Conservation (phyloP, 768 basidiomycete genomes). For the Lentinus tigrinus region DNA sequence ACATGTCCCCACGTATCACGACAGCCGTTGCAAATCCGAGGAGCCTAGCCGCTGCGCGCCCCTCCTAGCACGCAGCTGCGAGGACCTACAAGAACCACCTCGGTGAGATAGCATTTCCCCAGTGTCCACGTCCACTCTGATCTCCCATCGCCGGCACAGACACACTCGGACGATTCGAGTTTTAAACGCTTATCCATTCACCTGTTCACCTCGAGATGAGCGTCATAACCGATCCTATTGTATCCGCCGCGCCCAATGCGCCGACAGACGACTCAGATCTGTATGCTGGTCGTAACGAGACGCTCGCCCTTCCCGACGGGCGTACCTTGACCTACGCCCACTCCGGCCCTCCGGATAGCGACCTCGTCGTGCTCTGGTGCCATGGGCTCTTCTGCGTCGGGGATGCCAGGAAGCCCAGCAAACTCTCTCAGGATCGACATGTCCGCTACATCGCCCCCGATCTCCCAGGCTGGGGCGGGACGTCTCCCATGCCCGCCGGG, state of each 20-base stretch:
- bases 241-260: neutral
- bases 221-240: neutral
- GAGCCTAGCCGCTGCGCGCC: too few species aligned
- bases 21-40: too few species aligned
- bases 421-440: constrained; percentile 36
- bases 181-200: too few species aligned
- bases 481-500: constrained; percentile 39
- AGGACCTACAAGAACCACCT: too few species aligned
- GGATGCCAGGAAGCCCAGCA: constrained; percentile 35
- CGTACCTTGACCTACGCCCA: constrained; percentile 56
- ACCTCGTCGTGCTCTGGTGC: constrained; percentile 49
- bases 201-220: neutral
- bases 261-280: neutral
- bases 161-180: too few species aligned
- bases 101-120: too few species aligned
- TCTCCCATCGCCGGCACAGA: too few species aligned
- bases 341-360: constrained; percentile 48
- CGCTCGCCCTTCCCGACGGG: constrained; percentile 33
- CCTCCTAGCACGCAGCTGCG: too few species aligned
- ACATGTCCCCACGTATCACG: too few species aligned
- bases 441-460: constrained; percentile 51
- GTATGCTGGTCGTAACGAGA: constrained; percentile 2
- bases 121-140: too few species aligned
- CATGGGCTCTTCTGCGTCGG: constrained; percentile 59
- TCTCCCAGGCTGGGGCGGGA: constrained; percentile 58